Evolutionary conservation across 192 early-diverging fungal genomes (phyloP), one percentile per base, ranked within the genome.

Genomic region (Diversispora eburnea): DNA sequence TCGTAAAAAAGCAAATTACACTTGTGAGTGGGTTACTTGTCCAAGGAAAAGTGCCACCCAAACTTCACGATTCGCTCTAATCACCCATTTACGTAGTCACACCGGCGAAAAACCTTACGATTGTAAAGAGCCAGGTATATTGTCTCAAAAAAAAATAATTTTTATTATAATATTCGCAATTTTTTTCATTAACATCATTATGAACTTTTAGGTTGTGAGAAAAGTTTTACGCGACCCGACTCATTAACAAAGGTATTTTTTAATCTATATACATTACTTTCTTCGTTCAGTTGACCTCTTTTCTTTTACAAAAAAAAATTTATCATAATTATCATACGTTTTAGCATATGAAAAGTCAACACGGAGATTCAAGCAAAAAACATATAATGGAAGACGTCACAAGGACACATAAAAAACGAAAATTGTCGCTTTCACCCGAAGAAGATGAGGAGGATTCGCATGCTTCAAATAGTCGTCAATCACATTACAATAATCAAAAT

Each of bases 61-160:
- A 66, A 82, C 82, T 42, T 84, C 82, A 51, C 78, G 86, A 17
- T 88, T 86, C 77, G 84, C 86, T 8, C 73, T 88, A n/a, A 83
- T 88, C 46, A 82, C 83, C 51, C 86, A 88, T 58, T 76, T 88
- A 72, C 74, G 86, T 48, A 88, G 82, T 57, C 86, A 88, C 65
- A 88, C 86, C 3, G 84, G 84, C 5, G 84, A 88, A 64, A 88
- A 88, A 48, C 86, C 86, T 1, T 88, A 82, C 70, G 83, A 83
- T 57, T 88, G 86, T 46, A 76, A 77, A 54, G 76, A 77, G 13
- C 76, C 75, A 70, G 79, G 79, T 77, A 77, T 10, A 47, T 55
- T 4, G 3, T 42, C 15, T 2, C 19, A 20, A 1, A 43, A 12
- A 4, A n/a, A 8, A 13, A 3, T 3, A 25, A 33, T 9, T 49